Percentiles rank a stretch among this genome's conserved stretches.
phyloP scores from a whole-genome alignment of 2,329 filamentous ascomycete species.

The Hypoxylon sp. region DNA sequence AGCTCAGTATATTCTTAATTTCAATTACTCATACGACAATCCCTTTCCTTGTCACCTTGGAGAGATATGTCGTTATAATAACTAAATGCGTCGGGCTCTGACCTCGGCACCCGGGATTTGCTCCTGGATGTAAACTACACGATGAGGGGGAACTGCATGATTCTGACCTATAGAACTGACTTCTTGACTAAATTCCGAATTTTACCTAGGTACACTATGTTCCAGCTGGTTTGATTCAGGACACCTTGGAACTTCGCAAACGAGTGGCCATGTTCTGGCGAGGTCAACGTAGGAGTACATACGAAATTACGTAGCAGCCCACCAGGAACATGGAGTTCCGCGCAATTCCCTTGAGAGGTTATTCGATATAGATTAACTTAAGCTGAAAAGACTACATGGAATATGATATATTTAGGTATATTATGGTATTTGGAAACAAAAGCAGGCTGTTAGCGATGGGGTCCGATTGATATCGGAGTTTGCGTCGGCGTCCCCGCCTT shows the following conservation, averaged over 20 bases:
- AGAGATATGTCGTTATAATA: slow-evolving; percentile 2
- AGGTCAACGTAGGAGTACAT: not conserved
- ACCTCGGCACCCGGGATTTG: slow-evolving; percentile 40
- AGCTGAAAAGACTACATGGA: not conserved
- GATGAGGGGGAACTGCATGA: slow-evolving; percentile 37
- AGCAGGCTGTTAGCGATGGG: not conserved
- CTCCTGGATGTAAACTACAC: slow-evolving; percentile 5
- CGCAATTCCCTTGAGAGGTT: not conserved
- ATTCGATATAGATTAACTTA: not conserved
- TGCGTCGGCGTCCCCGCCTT: not conserved
- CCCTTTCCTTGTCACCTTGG: not conserved
- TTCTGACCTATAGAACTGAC: slow-evolving; percentile 20
- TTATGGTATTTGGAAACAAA: not conserved
- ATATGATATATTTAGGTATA: not conserved
- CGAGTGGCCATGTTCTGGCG: not conserved
- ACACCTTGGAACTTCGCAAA: not conserved
- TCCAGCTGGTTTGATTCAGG: not conserved
- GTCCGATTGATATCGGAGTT: not conserved
- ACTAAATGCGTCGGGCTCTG: slow-evolving; percentile 32
- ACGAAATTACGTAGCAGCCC: not conserved
- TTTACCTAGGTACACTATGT: not conserved
- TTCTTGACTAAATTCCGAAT: slow-evolving; percentile 3
- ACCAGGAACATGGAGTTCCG: not conserved
- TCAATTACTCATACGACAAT: not conserved
- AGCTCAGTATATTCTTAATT: not conserved